Evolutionary conservation across 2,329 filamentous ascomycete genomes (phyloP), one percentile per base, ranked within the genome.

Genomic region (Chrysoporthe deuterocubensis): DNA sequence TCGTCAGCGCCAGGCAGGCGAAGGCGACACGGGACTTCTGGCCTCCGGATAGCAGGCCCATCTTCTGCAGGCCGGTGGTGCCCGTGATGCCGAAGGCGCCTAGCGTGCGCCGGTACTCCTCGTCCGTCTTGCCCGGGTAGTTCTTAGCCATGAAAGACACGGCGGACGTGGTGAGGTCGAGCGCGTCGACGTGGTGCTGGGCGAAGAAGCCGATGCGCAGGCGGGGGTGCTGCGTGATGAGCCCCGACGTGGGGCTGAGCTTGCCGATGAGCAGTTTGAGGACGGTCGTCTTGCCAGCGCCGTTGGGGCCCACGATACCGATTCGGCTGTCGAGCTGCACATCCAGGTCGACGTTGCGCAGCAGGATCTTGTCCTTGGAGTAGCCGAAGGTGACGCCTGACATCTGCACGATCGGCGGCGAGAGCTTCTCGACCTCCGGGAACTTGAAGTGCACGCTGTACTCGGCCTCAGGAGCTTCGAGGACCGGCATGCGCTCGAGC

Each of bases 21-120:
- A 99, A 99, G 8, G 96, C 96, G 1, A 99, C 96, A 83, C 96
- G 92, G 63, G 94, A 98, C 80, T 99, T 99, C 77, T 99, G 96
- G 83, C 96, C 96, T 85, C 96, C 96, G 16, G 96, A 99, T 4
- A 99, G 82, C 62, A 97, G 81, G 54, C 82, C 95, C 91, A 99
- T 97, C 82, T 97, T 97, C 78, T 99, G 96, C 66, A 99, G 85
- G 75, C 95, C 95, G 4, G 95, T 98, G 79, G 94, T 99, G 72
- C 96, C 96, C 0, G 96, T 99, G 77, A 91, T 91, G 76, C 90
- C 91, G 77, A 92, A 94, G 40, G 96, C 96, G 75, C 96, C 96
- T 18, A 99, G 87, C 79, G 97, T 94, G 59, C 96, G 89, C 69
- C 96, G 92, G 81, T 99, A 99, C 78, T 99, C 96, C 80, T 99